Conservation (phyloP, 306 rosid genomes). For the Malus fusca region DNA sequence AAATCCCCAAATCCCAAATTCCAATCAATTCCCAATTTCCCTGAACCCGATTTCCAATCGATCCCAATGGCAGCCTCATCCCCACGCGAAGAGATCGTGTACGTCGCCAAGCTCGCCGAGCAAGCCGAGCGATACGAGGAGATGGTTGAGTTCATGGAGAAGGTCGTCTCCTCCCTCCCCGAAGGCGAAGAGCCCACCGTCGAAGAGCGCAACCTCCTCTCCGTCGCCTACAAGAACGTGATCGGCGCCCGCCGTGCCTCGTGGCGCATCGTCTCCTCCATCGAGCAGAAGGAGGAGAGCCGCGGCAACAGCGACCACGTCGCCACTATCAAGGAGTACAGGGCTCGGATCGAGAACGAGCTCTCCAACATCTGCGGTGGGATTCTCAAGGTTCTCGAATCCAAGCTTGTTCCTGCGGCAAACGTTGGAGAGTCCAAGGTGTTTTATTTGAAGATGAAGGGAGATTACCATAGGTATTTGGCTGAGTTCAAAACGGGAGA, state of each 20-base stretch:
- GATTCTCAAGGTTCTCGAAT: constrained; percentile 22
- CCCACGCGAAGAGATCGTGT: constrained; percentile 25
- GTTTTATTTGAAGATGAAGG: constrained; percentile 36
- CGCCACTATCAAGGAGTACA: constrained; percentile 15
- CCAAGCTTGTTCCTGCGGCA: constrained; percentile 26
- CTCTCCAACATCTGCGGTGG: constrained; percentile 28
- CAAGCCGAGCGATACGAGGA: constrained; percentile 39
- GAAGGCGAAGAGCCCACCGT: constrained; percentile 19
- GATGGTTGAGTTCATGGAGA: constrained; percentile 28
- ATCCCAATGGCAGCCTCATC: constrained; percentile 17
- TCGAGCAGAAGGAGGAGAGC: constrained; percentile 40
- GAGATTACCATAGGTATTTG: constrained; percentile 31
- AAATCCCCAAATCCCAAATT: constrained; percentile 2
- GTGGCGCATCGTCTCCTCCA: constrained; percentile 36
- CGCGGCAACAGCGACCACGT: constrained; percentile 30
- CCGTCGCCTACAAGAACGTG: constrained; percentile 35
- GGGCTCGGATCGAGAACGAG: constrained; percentile 29
- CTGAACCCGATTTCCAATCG: neutral
- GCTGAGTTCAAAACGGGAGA: constrained; percentile 30
- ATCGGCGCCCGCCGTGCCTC: constrained; percentile 35
- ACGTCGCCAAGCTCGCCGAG: constrained; percentile 1
- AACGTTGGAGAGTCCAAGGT: constrained; percentile 30
- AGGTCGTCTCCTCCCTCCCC: neutral
- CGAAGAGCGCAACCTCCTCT: constrained; percentile 38
- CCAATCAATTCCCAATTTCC: neutral